Conservation (phyloP, 257 asterid species). For the Solanum etuberosum region DNA sequence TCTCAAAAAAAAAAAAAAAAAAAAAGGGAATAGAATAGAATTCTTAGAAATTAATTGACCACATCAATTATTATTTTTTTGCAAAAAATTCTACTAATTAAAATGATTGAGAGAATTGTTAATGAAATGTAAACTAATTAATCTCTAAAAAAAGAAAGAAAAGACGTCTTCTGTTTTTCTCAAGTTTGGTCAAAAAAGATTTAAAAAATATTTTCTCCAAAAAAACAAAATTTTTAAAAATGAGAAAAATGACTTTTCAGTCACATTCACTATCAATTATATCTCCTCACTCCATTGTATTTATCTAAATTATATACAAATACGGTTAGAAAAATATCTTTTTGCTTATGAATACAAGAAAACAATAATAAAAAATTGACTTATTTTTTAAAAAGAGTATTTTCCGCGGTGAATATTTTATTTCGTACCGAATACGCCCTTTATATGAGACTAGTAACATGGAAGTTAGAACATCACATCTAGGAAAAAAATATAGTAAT, state of each 20-base stretch:
- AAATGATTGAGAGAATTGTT: not conserved
- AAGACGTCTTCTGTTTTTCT: too few species aligned
- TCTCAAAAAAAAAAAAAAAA: not conserved
- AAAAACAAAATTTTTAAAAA: too few species aligned
- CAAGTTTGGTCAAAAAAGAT: not conserved
- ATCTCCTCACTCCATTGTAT: not conserved
- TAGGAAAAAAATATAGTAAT: not conserved
- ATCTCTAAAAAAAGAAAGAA: not conserved
- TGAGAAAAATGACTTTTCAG: not conserved
- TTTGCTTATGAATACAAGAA: too few species aligned
- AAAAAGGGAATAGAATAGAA: not conserved
- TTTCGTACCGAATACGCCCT: not conserved
- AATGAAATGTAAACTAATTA: not conserved
- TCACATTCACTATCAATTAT: not conserved
- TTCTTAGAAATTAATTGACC: not conserved
- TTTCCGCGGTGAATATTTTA: too few species aligned
- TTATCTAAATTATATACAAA: too few species aligned
- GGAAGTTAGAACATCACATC: not conserved
- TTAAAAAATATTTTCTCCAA: too few species aligned
- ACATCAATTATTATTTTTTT: not conserved
- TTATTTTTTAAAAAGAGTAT: not conserved
- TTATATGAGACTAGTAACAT: not conserved
- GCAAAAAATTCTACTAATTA: not conserved
- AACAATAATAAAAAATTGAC: accelerated
- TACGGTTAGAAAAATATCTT: too few species aligned